Evolutionary conservation across 768 basidiomycete species (phyloP).

Genomic region (Grammothele lineata): DNA sequence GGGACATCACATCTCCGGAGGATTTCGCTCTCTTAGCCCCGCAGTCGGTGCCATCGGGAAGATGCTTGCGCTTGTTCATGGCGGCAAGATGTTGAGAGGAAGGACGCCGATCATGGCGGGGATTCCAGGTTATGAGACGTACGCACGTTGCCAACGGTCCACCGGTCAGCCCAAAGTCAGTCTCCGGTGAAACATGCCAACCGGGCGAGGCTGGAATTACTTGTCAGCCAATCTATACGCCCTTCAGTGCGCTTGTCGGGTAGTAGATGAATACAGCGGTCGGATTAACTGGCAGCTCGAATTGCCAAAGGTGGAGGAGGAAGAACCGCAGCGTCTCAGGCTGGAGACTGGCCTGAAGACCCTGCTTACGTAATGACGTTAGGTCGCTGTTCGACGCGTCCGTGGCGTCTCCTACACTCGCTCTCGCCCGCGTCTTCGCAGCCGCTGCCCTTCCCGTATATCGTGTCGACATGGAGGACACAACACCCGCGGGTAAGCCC

Average conservation of each 20-base stretch:
- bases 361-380: slow-evolving; percentile 4
- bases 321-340: no score
- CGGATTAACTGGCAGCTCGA: no score
- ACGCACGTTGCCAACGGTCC: no score
- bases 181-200: no score
- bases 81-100: neutral
- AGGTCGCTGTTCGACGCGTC: neutral
- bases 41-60: neutral
- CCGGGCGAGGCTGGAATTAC: no score
- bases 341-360: neutral
- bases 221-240: no score
- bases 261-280: no score
- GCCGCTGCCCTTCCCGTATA: neutral
- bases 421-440: neutral
- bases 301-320: no score
- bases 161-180: no score
- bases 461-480: slow-evolving; percentile 30
- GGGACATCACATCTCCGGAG: no score
- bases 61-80: slow-evolving; percentile 7
- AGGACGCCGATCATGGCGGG: neutral
- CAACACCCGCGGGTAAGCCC: slow-evolving; percentile 39
- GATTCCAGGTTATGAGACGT: no score
- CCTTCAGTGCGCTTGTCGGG: no score
- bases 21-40: neutral
- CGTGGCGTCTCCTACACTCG: neutral